These are phyloP conservation scores for Solanum dulcamara DNA, from an alignment of 257 asterid genomes.

Conservation along the genomic window DNA sequence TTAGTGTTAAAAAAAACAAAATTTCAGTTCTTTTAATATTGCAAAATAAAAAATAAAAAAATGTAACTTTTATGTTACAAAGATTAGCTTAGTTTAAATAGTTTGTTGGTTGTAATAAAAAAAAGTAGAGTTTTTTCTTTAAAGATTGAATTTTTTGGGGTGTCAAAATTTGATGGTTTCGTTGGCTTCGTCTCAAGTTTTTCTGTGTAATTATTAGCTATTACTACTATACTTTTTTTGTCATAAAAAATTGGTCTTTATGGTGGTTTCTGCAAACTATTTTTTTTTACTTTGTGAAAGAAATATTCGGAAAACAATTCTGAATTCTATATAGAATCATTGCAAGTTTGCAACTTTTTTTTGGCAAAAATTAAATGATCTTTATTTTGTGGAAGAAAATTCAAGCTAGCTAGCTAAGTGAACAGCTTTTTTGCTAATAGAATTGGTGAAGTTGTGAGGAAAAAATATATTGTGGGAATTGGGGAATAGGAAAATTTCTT, in stretches of 20 bases:
- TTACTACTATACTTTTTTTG: neutral
- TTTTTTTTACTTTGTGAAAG: neutral
- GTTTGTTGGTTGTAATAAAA: neutral
- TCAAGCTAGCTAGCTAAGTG: neutral
- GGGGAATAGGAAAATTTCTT: neutral
- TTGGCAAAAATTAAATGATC: neutral
- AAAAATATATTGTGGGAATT: neutral
- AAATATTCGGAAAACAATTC: neutral
- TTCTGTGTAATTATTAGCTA: neutral
- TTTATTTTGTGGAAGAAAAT: neutral
- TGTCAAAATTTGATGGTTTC: slow-evolving; percentile 10
- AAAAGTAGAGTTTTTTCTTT: neutral
- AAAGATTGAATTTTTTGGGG: neutral
- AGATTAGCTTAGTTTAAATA: too few relatives aligned
- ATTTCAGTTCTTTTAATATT: too few relatives aligned
- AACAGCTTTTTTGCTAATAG: neutral
- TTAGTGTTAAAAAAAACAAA: too few relatives aligned
- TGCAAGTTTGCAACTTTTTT: neutral
- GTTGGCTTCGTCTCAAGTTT: neutral
- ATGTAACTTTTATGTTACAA: too few relatives aligned
- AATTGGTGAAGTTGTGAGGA: neutral
- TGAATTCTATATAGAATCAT: neutral
- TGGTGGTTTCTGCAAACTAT: neutral
- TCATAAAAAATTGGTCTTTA: neutral
- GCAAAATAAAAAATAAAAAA: too few relatives aligned